Evolutionary conservation across 2,329 filamentous ascomycete species (phyloP), one percentile per base, ranked within the genome.

Genomic region (Fusarium albidum): DNA sequence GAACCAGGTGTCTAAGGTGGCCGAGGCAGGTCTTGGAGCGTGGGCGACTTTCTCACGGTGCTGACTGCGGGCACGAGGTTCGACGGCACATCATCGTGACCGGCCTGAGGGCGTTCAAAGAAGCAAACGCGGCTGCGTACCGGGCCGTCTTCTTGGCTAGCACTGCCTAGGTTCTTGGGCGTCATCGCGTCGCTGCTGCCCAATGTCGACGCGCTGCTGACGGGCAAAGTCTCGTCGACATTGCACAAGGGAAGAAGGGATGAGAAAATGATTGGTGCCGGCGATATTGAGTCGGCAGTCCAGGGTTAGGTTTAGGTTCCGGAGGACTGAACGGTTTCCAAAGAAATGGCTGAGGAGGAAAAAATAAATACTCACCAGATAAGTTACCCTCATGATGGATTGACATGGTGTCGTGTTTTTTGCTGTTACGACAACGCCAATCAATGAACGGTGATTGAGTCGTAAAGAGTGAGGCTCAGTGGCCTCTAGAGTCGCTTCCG

Each of bases 111-210:
- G 71, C 72, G 10, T 70, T 70, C 55, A 69, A 69, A 49, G 57
- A 67, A 34, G 72, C 71, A 12, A 74, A 70, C 49, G 67, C 69
- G 8, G 59, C 68, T 12, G 70, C 71, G 4, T 75, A 72, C 56
- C 59, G 66, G 12, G 71, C 69, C 1, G 68, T 75, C 2, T 75
- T 72, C 54, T 66, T 73, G 25, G 59, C 67, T 5, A 73, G 68
- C 17, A 71, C 74, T 45, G 69, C 68, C n/a, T n/a, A n/a, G n/a
- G 3, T 75, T 74, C 56, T 70, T 69, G 7, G 69, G 58, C 1
- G 49, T 74, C 27, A 59, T 73, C 27, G 65, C 64, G 6, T 68
- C 67, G 9, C 56, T 68, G 49, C 47, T 71, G 32, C 71, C 70
- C 12, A 68, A 75, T 38, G 68, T 72, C 10, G 72, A 74, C 52